Base-by-base conservation (phyloP, 2,329 filamentous ascomycete genomes). In the Lojkania enalia region DNA sequence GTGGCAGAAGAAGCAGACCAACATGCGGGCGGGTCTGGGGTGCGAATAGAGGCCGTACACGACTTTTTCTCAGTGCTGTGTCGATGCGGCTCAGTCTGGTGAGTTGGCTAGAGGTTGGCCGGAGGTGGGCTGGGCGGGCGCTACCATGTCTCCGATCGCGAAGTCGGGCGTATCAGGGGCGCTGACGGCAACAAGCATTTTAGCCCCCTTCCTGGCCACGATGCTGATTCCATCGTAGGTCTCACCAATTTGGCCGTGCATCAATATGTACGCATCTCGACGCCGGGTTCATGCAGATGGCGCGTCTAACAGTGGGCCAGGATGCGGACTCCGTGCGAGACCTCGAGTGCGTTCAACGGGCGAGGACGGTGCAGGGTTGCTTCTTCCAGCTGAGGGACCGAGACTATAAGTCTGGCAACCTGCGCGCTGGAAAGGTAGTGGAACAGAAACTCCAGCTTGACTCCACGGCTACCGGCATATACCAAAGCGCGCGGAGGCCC, bases 211-310 rank as follows among this genome's bases (percentile, higher is more conserved):
- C 41, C 39, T 25, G 57, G 58, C 44, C 55, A 58, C 48, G 39
- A 45, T 55, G 55, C 61, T 62, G 62, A 54, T 51, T 55, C 43
- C 49, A 59, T 56, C 54, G 44, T 54, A 54, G 49, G 60, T 61
- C 52, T 60, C 60, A 63, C 54, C 56, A 64, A 60, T 60, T 57
- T 59, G 55, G 51, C 51, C 52, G 30, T 61, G 58, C 61, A 63
- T 46, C 45, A n/a, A n/a, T n/a, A n/a, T n/a, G n/a, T n/a, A n/a
- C n/a, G n/a, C n/a, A 40, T 48, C 53, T 53, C 55, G 48, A 45
- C 49, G 51, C 48, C 42, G 51, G 41, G 43, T 56, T 57, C 63
- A 60, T 64, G 54, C 54, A 61, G 46, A 56, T 56, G 58, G 58
- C 48, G 63, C 56, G 50, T n/a, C n/a, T n/a, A n/a, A n/a, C n/a